Percentiles rank a stretch among this genome's conserved stretches.
phyloP scores from a whole-genome alignment of 2,329 filamentous ascomycete genomes.

The Clonostachys chloroleuca region DNA sequence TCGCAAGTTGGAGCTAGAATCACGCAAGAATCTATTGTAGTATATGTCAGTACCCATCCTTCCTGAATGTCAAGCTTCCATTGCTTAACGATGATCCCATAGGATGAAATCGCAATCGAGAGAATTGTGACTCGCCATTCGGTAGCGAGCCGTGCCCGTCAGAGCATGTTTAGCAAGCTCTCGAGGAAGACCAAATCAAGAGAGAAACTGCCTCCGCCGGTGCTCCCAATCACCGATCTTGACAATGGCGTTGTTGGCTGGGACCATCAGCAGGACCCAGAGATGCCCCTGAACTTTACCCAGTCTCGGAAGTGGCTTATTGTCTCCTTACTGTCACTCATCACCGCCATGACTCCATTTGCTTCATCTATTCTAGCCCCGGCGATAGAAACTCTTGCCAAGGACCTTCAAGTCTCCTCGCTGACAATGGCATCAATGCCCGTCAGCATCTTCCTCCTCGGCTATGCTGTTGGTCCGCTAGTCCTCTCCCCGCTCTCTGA shows the following conservation, averaged over 20 bases:
- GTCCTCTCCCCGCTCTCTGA: constrained; percentile 56
- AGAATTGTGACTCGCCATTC: no score
- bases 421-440: constrained; percentile 40
- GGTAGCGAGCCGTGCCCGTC: no score
- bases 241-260: constrained; percentile 52
- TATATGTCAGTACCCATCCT: no score
- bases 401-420: background rate
- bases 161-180: no score
- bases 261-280: constrained; percentile 53
- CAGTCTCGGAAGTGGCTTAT: constrained; percentile 52
- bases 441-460: constrained; percentile 58
- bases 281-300: constrained; percentile 55
- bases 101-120: no score
- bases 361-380: constrained; percentile 58
- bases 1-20: no score
- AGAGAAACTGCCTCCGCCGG: constrained; percentile 21
- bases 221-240: constrained; percentile 45
- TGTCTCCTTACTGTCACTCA: constrained; percentile 49
- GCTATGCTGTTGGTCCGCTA: constrained; percentile 53
- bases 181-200: background rate
- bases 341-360: constrained; percentile 63
- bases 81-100: no score
- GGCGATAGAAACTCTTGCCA: constrained; percentile 38
- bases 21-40: no score
- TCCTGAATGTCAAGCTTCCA: no score